Evolutionary conservation across 2,329 filamentous ascomycete genomes (phyloP).

Genomic region (Fusarium nisikadoi): DNA sequence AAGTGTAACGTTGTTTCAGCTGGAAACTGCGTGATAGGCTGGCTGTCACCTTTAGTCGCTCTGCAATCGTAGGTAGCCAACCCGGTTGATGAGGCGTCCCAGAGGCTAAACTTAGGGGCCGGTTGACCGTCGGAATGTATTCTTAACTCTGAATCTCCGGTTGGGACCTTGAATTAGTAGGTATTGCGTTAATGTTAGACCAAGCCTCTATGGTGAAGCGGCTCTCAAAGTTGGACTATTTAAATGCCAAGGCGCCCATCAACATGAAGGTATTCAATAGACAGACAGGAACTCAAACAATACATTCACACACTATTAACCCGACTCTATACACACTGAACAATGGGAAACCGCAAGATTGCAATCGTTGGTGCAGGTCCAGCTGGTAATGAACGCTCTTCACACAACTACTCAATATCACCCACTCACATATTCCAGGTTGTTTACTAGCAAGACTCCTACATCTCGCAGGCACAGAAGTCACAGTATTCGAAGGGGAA

Average conservation of each 20-base stretch:
- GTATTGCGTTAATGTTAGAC: not conserved
- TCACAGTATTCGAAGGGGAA: conserved; percentile 63
- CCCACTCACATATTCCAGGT: conserved; percentile 30
- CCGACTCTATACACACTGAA: not conserved
- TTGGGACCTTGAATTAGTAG: not conserved
- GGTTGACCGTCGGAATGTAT: conserved; percentile 20
- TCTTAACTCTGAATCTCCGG: conserved; percentile 11
- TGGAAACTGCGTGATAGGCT: not conserved
- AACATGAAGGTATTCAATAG: not conserved
- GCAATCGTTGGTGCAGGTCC: conserved; percentile 46
- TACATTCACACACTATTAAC: not conserved
- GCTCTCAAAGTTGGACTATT: not conserved
- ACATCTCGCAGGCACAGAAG: conserved; percentile 56
- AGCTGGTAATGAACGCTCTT: conserved; percentile 32
- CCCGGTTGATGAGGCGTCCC: conserved; percentile 2
- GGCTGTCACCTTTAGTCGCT: not conserved
- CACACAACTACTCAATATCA: not conserved
- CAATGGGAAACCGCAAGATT: conserved; percentile 40
- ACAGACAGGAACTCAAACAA: not conserved
- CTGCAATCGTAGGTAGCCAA: not conserved
- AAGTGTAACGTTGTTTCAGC: conserved; percentile 17
- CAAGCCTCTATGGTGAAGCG: not conserved
- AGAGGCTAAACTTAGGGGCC: conserved; percentile 23
- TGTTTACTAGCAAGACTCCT: conserved; percentile 60
- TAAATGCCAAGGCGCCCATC: conserved; percentile 10